Evolutionary conservation across 345 rosid genomes (phyloP), one percentile per base, ranked within the genome.

Genomic region (Cardiospermum halicacabum): DNA sequence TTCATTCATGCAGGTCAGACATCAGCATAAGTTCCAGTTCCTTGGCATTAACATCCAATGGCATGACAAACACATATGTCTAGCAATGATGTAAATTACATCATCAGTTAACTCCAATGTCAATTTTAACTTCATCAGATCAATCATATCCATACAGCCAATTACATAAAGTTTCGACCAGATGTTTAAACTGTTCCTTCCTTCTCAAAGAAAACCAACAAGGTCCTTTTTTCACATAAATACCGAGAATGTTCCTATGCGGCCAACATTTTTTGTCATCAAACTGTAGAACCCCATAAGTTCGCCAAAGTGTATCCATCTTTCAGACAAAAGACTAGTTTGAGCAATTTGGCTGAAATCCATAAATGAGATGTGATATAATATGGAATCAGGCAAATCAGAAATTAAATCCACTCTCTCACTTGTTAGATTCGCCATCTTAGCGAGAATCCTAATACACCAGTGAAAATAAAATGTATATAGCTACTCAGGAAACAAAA

Each of bases 351-450:
- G n/a, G 0, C 19, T 21, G 28, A 61, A 28, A 7, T 25, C n/a
- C 13, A 61, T 1, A 27, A 61, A 45, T 2, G 42, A 45, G 40
- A 61, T 45, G 11, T 61, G 55, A 2, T 60, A 51, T 25, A 60
- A 42, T 26, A 60, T 16, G 5, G 64, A 31, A 15, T 60, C 49
- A 1, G 65, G 65, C 65, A 61, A 61, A 2, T 28, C 11, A 28
- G 40, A 45, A 9, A 61, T 61, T 6, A 24, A 16, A 8, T 27
- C 65, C 15, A 42, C n/a, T n/a, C 11, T 18, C 4, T 26, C n/a
- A n/a, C n/a, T n/a, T n/a, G n/a, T n/a, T n/a, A n/a, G n/a, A n/a
- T n/a, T n/a, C n/a, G n/a, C n/a, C n/a, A n/a, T n/a, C n/a, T n/a
- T n/a, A n/a, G n/a, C n/a, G n/a, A n/a, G n/a, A n/a, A n/a, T n/a